Conservation (phyloP, 2,329 filamentous ascomycete species). For the Fonsecaea pedrosoi region DNA sequence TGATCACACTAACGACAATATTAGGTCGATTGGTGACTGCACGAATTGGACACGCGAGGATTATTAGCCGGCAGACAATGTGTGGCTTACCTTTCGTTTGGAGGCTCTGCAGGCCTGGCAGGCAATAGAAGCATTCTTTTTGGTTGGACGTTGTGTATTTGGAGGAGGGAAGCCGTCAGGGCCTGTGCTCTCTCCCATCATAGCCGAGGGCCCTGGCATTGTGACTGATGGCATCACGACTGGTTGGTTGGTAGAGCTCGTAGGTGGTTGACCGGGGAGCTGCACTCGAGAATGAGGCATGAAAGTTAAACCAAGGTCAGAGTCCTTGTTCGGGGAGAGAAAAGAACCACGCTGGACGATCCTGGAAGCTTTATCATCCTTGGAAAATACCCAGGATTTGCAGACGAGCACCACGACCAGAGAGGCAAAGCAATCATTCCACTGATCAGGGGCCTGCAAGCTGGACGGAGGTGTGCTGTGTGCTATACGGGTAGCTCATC, state of each 20-base stretch:
- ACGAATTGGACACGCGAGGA: not conserved
- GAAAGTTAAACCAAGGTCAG: not conserved
- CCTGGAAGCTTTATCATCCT: not conserved
- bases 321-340: not conserved
- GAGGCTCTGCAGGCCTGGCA: conserved; percentile 27
- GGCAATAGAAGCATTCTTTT: conserved; percentile 27
- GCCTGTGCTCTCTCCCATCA: not conserved
- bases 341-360: not conserved
- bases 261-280: not conserved
- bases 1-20: conserved; percentile 43
- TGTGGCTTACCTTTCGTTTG: conserved; percentile 27
- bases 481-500: not conserved
- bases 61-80: not conserved
- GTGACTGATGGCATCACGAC: not conserved
- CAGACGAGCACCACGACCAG: not conserved
- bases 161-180: not conserved
- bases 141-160: not conserved
- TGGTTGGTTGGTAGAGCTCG: not conserved
- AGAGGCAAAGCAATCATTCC: not conserved
- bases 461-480: not conserved
- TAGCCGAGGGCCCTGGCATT: not conserved
- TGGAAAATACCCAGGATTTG: not conserved
- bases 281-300: not conserved
- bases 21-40: not conserved
- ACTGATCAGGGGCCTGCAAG: not conserved